Evolutionary conservation across 1,284 basidiomycete species (phyloP).

Genomic region (Waitea zeae): DNA sequence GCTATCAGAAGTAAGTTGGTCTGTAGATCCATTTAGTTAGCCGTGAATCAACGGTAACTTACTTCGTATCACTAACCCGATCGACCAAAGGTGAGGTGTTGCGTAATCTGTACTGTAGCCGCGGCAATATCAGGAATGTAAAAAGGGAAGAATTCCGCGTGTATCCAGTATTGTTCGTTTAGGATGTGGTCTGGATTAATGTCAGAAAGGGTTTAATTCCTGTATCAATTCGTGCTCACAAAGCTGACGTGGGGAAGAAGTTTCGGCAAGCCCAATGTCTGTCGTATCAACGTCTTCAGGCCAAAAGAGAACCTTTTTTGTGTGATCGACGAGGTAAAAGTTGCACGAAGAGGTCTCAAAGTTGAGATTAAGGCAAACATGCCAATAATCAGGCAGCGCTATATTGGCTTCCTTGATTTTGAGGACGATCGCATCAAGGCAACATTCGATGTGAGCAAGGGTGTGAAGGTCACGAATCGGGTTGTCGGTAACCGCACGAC

Average conservation of each 20-base stretch:
- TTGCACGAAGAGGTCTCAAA: constrained; percentile 7
- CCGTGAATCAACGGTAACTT: not conserved
- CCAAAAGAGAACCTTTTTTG: constrained; percentile 11
- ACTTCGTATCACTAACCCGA: constrained; percentile 8
- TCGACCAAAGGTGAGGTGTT: constrained; percentile 10
- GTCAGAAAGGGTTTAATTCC: not conserved
- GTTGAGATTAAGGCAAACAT: constrained; percentile 11
- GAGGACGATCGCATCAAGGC: constrained; percentile 3
- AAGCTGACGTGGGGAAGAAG: constrained; percentile 9
- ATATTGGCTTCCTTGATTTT: constrained; percentile 1
- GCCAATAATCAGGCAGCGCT: constrained; percentile 8
- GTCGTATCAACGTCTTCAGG: constrained; percentile 9
- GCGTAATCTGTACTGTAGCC: constrained; percentile 7
- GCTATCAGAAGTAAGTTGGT: constrained; percentile 11
- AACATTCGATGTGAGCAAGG: constrained; percentile 4
- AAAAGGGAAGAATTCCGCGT: constrained; percentile 15
- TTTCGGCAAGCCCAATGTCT: constrained; percentile 8
- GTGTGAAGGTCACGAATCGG: constrained; percentile 4
- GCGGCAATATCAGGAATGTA: constrained; percentile 4
- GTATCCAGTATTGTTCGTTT: constrained; percentile 14
- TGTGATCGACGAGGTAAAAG: constrained; percentile 14
- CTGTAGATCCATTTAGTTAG: constrained; percentile 5
- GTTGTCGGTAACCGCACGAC: constrained; percentile 11
- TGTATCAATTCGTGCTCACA: constrained; percentile 8
- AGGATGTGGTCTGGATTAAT: constrained; percentile 8